Base-by-base conservation (phyloP, 257 asterid genomes). In the Buddleja alternifolia region DNA sequence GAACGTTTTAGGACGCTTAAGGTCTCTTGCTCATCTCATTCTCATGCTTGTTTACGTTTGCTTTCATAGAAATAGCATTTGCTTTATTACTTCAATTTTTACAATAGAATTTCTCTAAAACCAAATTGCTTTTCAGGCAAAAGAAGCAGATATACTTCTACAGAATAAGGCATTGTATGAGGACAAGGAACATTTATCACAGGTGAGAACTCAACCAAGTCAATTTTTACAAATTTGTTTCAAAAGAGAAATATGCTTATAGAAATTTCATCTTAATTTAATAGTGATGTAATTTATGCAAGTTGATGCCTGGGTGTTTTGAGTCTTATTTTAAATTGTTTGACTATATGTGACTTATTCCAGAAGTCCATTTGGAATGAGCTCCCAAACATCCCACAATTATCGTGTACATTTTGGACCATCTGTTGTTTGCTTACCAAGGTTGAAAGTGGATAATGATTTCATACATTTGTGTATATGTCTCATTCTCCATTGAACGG, bases 1-100 rank as follows among this genome's bases (percentile, higher is more conserved):
- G 99, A 91, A 78, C 96, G 97, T 77, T 94, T 86, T 86, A 89
- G 95, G 93, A 85, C 69, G 77, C 95, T 94, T 80, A 94, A 94
- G 99, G 99, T 93, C 86, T 76, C 70, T 60, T 76, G 76, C 89
- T 83, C 68, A 74, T 79, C 88, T 81, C 71, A 42, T 45, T 61
- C 61, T 44, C 34, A 46, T 74, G 69, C 34, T 73, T 78, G 63
- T 75, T 70, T 64, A 45, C 56, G 40, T 67, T 66, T 44, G 8
- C 61, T 39, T 67, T 53, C 62, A 14, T 67, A 42, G 52, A 70
- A 58, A 40, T 47, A 53, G 65, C 66, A 64, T 34, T 45, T 21
- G 62, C 42, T 57, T 68, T 11, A 41, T 66, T 69, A 16, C 51
- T 29, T 50, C 55, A 54, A 29, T 63, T 69, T 66, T 47, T 21